phyloP scores from a whole-genome alignment of 1,284 basidiomycete genomes.

The Amylostereum chailletii region DNA sequence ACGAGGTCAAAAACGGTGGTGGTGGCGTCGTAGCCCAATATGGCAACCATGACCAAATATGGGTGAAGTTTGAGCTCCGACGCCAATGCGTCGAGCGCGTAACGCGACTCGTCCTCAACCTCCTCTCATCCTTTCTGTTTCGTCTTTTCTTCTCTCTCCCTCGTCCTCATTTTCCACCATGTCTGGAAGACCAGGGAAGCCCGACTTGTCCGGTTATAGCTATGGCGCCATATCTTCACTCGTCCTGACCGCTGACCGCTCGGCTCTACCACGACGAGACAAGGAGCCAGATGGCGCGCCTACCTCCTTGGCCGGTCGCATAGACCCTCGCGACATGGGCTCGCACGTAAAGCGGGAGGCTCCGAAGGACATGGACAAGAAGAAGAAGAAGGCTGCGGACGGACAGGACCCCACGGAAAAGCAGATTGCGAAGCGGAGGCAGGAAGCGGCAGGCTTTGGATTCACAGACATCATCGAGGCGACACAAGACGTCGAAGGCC shows the following conservation, averaged over 20 bases:
- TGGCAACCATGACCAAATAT: no score
- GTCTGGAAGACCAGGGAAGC: constrained; percentile 47
- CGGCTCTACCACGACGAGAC: constrained; percentile 70
- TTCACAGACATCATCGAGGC: constrained; percentile 89
- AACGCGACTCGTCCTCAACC: no score
- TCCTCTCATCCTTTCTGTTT: no score
- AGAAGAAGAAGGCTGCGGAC: constrained; percentile 76
- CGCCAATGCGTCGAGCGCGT: no score
- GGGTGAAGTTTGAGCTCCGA: no score
- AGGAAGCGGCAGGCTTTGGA: constrained; percentile 54
- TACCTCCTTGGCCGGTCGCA: constrained; percentile 87
- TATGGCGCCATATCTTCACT: constrained; percentile 86
- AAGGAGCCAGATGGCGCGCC: constrained; percentile 96
- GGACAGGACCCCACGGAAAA: constrained; percentile 50
- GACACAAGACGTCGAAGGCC: constrained; percentile 87
- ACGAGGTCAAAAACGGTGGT: no score
- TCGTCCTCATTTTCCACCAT: constrained; percentile 13
- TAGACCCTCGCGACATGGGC: constrained; percentile 91
- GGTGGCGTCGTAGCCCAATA: no score
- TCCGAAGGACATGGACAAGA: constrained; percentile 93
- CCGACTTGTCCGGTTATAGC: constrained; percentile 81
- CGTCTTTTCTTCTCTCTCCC: no score
- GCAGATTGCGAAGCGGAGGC: constrained; percentile 44
- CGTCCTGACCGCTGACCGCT: constrained; percentile 76
- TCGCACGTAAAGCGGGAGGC: constrained; percentile 78